Evolutionary conservation across 73 alveolate species (phyloP).

Genomic region (Paramecium octaurelia): DNA sequence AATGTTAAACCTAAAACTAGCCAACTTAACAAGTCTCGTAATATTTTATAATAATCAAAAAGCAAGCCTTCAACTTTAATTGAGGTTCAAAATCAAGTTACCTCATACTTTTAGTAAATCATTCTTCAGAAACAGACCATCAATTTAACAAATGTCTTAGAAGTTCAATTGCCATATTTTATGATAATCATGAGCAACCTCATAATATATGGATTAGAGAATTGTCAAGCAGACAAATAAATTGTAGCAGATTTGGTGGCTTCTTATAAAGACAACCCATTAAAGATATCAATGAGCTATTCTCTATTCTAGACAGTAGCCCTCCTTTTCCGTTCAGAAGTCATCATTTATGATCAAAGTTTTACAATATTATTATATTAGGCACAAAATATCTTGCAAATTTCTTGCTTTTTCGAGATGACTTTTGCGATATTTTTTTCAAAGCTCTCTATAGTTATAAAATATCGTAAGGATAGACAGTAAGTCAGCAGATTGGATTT

Average conservation of each 20-base stretch:
- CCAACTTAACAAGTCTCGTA: not conserved
- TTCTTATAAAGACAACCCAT: not conserved
- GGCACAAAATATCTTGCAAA: conserved; percentile 35
- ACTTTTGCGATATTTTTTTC: conserved; percentile 1
- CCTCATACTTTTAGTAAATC: conserved; percentile 13
- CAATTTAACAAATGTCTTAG: not conserved
- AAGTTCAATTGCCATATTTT: conserved; percentile 20
- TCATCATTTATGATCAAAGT: conserved; percentile 2
- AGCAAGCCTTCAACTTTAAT: not conserved
- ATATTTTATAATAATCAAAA: not conserved
- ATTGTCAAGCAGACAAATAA: not conserved
- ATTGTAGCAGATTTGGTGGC: not conserved
- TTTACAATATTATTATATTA: not conserved
- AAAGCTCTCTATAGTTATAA: conserved; percentile 4
- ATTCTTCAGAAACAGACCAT: not conserved
- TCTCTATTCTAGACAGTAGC: conserved; percentile 15
- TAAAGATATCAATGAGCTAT: conserved; percentile 28
- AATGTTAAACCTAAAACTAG: not conserved
- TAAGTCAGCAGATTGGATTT: conserved; percentile 3
- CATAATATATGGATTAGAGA: not conserved
- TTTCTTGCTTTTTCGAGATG: conserved; percentile 30
- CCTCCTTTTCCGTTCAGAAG: not conserved
- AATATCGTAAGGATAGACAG: not conserved
- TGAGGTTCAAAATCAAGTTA: not conserved
- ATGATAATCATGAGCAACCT: conserved; percentile 4